Base-by-base conservation (phyloP, 108 stramenopile genomes). In the Mayamaea pseudoterrestris region DNA sequence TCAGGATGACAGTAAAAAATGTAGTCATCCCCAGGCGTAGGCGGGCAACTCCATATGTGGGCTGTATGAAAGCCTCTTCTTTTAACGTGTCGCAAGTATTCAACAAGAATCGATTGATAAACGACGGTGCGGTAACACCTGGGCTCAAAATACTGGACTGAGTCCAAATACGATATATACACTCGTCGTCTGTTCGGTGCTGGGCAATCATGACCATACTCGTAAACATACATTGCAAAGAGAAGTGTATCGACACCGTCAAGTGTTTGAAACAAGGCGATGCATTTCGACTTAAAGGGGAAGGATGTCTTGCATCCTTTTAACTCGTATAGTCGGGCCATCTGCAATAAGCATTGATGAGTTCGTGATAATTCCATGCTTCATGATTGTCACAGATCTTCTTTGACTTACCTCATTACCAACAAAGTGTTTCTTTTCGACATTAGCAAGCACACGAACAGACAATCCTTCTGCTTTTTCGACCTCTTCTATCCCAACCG, bases 41-140 rank as follows among this genome's bases (percentile, higher is more conserved):
- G 97, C 17, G 97, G 97, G 42, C 97, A 98, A 47, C 91, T 92
- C 97, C 97, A 98, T 32, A 98, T 95, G 53, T 93, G 92, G 14
- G 94, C 93, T 2, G 93, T 96, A 61, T 93, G 93, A 57, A 96
- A 96, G 24, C 97, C 97, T 4, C 93, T 73, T n/a, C 55, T 49
- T 60, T 86, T 93, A 21, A 87, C 93, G 50, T 91, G 88, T n/a
- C 83, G 75, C 13, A 98, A 74, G 55, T 96, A 96, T 42, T 90
- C 81, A 26, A 79, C 53, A 17, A 98, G 66, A 20, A 98, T 66
- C 44, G 86, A 54, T 37, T 96, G 94, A 45, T 96, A 98, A n/a
- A 76, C 75, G 2, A 70, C 24, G 0, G 90, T 95, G 18, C 96
- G 84, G 55, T 76, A 87, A 2, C 50, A 53, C 23, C 49, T 58